Conservation (phyloP, 2,329 filamentous ascomycete genomes). For the Clonostachys solani region DNA sequence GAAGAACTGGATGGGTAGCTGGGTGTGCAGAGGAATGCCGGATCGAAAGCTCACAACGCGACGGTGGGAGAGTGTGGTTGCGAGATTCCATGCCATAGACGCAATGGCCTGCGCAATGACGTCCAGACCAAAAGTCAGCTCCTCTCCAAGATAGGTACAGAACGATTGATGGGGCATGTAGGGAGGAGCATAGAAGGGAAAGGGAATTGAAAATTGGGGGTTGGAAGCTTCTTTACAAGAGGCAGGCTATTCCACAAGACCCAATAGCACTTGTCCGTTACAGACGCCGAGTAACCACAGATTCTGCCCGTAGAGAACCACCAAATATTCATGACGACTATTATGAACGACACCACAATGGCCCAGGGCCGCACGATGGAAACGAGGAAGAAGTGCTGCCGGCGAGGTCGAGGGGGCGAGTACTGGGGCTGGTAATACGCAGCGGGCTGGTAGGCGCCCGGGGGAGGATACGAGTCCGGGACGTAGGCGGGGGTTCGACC, state of each 20-base stretch:
- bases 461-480: neutral
- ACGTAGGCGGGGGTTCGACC: no score
- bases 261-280: constrained; percentile 11
- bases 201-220: neutral
- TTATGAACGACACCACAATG: constrained; percentile 20
- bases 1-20: constrained; percentile 10
- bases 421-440: neutral
- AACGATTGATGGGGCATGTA: neutral
- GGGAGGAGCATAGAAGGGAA: neutral
- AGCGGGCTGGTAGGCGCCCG: neutral
- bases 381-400: neutral
- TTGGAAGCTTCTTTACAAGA: constrained; percentile 3
- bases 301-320: constrained; percentile 13
- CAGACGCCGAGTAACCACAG: constrained; percentile 8
- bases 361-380: constrained; percentile 4
- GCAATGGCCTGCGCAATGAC: constrained; percentile 3
- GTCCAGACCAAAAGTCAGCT: no score
- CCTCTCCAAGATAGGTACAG: no score
- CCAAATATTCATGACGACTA: constrained; percentile 37
- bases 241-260: constrained; percentile 15
- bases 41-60: constrained; percentile 10
- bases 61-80: constrained; percentile 12
- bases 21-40: constrained; percentile 8
- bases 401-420: neutral
- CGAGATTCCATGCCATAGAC: constrained; percentile 11